Evolutionary conservation across 495 filamentous ascomycete species (phyloP), one percentile per base, ranked within the genome.

Genomic region (Articulospora tetracladia): DNA sequence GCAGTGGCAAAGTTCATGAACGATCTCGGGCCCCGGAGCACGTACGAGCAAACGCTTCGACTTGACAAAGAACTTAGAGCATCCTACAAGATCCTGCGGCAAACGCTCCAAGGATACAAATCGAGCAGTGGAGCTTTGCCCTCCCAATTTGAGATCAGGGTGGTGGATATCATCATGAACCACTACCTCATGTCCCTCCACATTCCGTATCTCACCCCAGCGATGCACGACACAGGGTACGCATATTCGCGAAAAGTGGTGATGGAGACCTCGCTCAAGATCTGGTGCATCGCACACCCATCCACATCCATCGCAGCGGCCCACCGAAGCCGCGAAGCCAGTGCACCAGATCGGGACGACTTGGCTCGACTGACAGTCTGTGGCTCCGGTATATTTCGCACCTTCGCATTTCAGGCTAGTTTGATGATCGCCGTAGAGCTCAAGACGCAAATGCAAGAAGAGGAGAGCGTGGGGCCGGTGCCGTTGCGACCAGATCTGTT

Each of bases 371-470:
- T 86, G 4, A 66, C 70, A 0, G 66, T 67, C 3, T 78, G 73
- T 55, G 78, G 78, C 3, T 72, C 72, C 13, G 82, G 83, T 0
- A 72, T 75, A 13, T 80, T 79, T 41, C 77, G 77, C 25, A 72
- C 70, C 1, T 66, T 75, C 1, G 58, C 73, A 0, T 61, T 76
- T 1, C 75, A 84, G 39, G 70, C 73, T 2, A 63, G 68, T 3
- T 69, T 82, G 24, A 60, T 77, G 39, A 74, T 83, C 8, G 72
- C 72, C 0, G 49, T 72, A 0, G 83, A 86, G 52, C 73, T 87
- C 1, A 72, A 67, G 22, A 55, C 69, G 3, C 79, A 82, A 52
- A 61, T 83, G 1, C 67, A 79, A 53, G 79, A 83, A n/a, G 78
- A 83, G 3, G 73, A 81, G 51, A 61, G 71, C 3, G 67, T 82